phyloP scores from a whole-genome alignment of 495 filamentous ascomycete species.

The Monascus purpureus region DNA sequence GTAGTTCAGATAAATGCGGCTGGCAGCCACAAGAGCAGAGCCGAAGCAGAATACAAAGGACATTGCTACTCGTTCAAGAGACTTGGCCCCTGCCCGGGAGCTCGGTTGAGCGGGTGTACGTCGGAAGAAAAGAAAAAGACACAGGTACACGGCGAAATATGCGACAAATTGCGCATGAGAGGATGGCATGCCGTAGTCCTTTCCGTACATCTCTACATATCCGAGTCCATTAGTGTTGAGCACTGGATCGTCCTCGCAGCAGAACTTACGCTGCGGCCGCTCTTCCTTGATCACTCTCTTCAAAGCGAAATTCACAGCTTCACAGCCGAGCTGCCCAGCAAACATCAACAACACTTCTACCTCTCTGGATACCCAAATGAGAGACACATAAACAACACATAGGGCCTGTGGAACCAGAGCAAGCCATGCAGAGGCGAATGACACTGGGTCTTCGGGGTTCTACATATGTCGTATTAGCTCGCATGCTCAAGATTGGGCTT shows the following conservation, averaged over 20 bases:
- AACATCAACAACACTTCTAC: constrained; percentile 85
- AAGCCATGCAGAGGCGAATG: constrained; percentile 80
- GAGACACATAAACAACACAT: constrained; percentile 74
- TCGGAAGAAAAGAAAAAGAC: constrained; percentile 68
- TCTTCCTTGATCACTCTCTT: constrained; percentile 90
- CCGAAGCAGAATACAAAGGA: constrained; percentile 40
- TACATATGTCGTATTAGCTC: constrained; percentile 21
- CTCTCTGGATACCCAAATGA: constrained; percentile 83
- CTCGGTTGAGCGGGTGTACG: constrained; percentile 46
- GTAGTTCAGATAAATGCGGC: constrained; percentile 82
- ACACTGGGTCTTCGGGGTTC: constrained; percentile 78
- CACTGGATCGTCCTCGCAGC: too few relatives aligned
- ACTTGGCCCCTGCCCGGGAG: constrained; percentile 32
- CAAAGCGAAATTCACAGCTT: constrained; percentile 79
- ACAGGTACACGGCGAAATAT: constrained; percentile 74
- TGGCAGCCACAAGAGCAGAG: constrained; percentile 61
- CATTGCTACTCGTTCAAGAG: constrained; percentile 41
- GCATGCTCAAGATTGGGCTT: too few relatives aligned
- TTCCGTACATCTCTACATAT: constrained; percentile 60
- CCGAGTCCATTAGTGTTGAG: not conserved
- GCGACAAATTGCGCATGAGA: constrained; percentile 90
- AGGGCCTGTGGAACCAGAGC: constrained; percentile 86
- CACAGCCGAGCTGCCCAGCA: constrained; percentile 80
- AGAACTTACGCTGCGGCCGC: constrained; percentile 51
- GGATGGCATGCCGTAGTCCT: constrained; percentile 98